phyloP scores from a whole-genome alignment of 805 yeast species.

The Metschnikowia henanensis region DNA sequence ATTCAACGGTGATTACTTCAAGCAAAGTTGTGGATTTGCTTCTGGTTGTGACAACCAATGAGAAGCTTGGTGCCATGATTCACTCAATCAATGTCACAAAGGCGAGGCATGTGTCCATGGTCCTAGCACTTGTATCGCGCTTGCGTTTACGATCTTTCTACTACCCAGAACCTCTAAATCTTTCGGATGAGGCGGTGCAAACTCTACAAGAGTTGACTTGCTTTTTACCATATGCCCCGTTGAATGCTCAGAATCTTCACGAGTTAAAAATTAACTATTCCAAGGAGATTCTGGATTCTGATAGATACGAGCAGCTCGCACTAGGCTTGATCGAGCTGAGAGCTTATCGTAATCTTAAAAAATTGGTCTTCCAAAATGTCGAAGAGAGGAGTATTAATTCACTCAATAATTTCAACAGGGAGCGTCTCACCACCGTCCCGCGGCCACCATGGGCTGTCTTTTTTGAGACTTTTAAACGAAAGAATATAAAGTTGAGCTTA shows the following conservation, averaged over 20 bases:
- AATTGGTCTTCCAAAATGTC: slow-evolving; percentile 20
- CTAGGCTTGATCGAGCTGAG: slow-evolving; percentile 1
- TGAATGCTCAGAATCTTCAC: slow-evolving; percentile 4
- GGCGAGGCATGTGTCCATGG: background rate
- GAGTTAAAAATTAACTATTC: slow-evolving; percentile 9
- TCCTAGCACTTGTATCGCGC: slow-evolving; percentile 5
- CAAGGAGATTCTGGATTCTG: background rate
- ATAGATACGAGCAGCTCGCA: slow-evolving; percentile 7
- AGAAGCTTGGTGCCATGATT: slow-evolving; percentile 16
- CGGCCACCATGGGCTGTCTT: slow-evolving; percentile 24
- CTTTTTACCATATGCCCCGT: background rate
- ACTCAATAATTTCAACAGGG: slow-evolving; percentile 20
- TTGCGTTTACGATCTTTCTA: slow-evolving; percentile 7
- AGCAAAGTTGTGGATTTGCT: slow-evolving; percentile 14
- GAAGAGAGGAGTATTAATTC: slow-evolving; percentile 14
- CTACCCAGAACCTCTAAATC: slow-evolving; percentile 1
- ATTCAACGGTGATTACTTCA: slow-evolving; percentile 16
- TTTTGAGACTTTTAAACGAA: slow-evolving; percentile 12
- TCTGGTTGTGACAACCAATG: slow-evolving; percentile 12
- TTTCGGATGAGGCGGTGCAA: background rate
- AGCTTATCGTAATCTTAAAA: slow-evolving; percentile 5
- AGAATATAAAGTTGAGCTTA: slow-evolving; percentile 8
- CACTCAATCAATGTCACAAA: slow-evolving; percentile 7
- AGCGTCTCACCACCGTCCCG: background rate
- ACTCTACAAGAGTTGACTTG: slow-evolving; percentile 5